Conservation (phyloP, 2,329 filamentous ascomycete genomes). For the Fusarium sp. region DNA sequence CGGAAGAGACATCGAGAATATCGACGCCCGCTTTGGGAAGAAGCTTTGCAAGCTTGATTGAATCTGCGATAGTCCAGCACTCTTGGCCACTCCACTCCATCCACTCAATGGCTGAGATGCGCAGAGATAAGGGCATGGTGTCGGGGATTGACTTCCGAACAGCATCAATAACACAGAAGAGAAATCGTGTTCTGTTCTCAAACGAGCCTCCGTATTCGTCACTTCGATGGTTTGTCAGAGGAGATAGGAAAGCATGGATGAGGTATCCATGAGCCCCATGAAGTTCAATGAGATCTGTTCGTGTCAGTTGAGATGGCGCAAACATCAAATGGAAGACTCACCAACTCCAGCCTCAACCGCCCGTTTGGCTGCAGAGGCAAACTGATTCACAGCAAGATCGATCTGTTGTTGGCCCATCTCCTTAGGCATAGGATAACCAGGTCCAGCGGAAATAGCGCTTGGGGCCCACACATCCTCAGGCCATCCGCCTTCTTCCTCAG, state of each 20-base stretch:
- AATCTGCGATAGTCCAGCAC: constrained; percentile 76
- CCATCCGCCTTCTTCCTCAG: not conserved
- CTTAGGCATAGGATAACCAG: not conserved
- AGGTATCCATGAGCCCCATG: constrained; percentile 11
- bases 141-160: constrained; percentile 66
- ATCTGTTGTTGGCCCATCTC: not conserved
- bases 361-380: not conserved
- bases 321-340: not conserved
- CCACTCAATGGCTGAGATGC: constrained; percentile 73
- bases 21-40: constrained; percentile 82
- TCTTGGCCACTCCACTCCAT: constrained; percentile 62
- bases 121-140: constrained; percentile 68
- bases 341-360: constrained; percentile 1
- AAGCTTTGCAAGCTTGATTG: constrained; percentile 56
- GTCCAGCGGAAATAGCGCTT: not conserved
- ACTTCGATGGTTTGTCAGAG: constrained; percentile 57
- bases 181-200: constrained; percentile 71
- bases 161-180: constrained; percentile 65
- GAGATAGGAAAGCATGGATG: not conserved
- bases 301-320: fast-evolving
- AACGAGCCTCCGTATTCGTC: constrained; percentile 75
- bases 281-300: not conserved
- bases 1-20: constrained; percentile 83
- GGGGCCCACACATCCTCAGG: not conserved
- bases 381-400: not conserved